A percentile compares a stretch with the other conserved stretches of the same genome.
phyloP scores from a whole-genome alignment of 2,329 filamentous ascomycete species.

The Zasmidium angulare region DNA sequence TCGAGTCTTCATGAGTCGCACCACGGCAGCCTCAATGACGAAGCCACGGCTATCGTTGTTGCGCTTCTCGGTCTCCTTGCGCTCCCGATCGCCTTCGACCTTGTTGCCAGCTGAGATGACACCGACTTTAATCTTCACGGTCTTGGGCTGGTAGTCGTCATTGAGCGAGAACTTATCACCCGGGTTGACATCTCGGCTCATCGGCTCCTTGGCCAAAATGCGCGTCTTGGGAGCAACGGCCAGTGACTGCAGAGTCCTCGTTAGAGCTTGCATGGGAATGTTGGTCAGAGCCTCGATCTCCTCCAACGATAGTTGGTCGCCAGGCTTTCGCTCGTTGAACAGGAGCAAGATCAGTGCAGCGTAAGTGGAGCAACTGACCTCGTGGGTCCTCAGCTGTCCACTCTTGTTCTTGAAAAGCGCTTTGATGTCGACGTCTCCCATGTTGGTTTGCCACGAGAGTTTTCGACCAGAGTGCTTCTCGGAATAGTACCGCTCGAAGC shows the following conservation, averaged over 20 bases:
- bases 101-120: slow-evolving; percentile 79
- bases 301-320: slow-evolving; percentile 59
- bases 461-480: slow-evolving; percentile 83
- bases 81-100: slow-evolving; percentile 70
- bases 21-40: slow-evolving; percentile 73
- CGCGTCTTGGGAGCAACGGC: slow-evolving; percentile 80
- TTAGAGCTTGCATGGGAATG: slow-evolving; percentile 72
- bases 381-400: slow-evolving; percentile 72
- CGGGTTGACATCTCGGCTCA: slow-evolving; percentile 72
- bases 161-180: slow-evolving; percentile 84
- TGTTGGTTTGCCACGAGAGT: slow-evolving; percentile 75
- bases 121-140: slow-evolving; percentile 84
- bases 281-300: slow-evolving; percentile 82
- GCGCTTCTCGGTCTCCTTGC: slow-evolving; percentile 71
- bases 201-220: slow-evolving; percentile 76
- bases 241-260: slow-evolving; percentile 76
- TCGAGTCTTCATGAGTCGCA: slow-evolving; percentile 84
- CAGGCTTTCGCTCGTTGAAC: slow-evolving; percentile 73
- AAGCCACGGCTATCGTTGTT: slow-evolving; percentile 70
- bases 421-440: slow-evolving; percentile 83
- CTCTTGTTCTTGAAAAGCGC: slow-evolving; percentile 75
- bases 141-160: slow-evolving; percentile 74
- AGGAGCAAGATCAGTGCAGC: slow-evolving; percentile 86
- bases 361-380: slow-evolving; percentile 89
- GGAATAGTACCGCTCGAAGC: slow-evolving; percentile 86